Evolutionary conservation across 164 flowering plant species (phyloP).

Genomic region (Nelumbo lutea): DNA sequence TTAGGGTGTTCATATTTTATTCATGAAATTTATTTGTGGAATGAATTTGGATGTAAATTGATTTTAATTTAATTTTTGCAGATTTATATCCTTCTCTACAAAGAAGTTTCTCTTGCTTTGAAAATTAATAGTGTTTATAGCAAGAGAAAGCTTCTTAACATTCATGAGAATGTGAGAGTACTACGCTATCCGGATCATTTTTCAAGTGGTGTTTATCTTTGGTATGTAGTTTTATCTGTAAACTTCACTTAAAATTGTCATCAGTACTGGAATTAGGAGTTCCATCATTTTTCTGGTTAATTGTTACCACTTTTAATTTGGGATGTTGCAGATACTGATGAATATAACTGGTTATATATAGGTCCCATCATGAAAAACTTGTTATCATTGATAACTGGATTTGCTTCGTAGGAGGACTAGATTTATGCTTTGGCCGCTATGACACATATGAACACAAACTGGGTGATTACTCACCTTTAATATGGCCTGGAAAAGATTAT

Average conservation of each 20-base stretch:
- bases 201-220: conserved; percentile 84
- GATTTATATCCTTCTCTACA: conserved; percentile 94
- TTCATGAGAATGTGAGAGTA: conserved; percentile 94
- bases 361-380: conserved; percentile 99
- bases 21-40: background rate
- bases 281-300: conserved; percentile 2
- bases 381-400: conserved; percentile 89
- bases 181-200: conserved; percentile 97
- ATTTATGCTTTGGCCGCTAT: conserved; percentile 97
- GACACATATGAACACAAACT: conserved; percentile 80
- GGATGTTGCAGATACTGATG: conserved; percentile 21
- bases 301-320: background rate
- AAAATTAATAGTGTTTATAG: conserved; percentile 98
- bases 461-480: conserved; percentile 65
- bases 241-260: conserved; percentile 5
- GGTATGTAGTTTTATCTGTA: conserved; percentile 42
- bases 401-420: conserved; percentile 95
- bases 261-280: background rate
- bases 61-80: conserved; percentile 30
- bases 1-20: too few relatives aligned
- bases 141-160: conserved; percentile 77
- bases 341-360: conserved; percentile 26
- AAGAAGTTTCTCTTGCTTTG: conserved; percentile 94
- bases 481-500: conserved; percentile 99
- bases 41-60: conserved; percentile 3